Base-by-base conservation (phyloP, 2,329 filamentous ascomycete genomes). In the Fusarium sp. region DNA sequence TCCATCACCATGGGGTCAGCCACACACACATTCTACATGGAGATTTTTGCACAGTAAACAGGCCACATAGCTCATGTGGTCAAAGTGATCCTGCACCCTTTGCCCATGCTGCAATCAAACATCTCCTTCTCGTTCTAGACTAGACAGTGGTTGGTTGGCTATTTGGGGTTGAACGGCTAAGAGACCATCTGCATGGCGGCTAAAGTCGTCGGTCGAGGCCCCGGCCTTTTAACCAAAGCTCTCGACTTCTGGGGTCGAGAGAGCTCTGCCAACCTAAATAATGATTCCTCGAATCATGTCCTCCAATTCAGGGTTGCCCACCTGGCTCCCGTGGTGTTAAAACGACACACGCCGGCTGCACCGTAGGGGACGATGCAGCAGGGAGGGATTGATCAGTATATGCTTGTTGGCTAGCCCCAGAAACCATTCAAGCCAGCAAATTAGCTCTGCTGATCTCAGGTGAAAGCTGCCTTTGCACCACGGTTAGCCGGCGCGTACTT, bases 201-300 rank as follows among this genome's bases (percentile, higher is more conserved):
- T 60, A 60, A 58, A 58, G 25, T 58, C 29, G 31, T 36, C 14
- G 6, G 4, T 13, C 37, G n/a, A 15, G 33, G 11, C 27, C 32
- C 49, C 53, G 49, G 48, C 32, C 44, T 53, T 53, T 53, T 38
- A 52, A 31, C 42, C 45, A 54, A 49, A 49, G 51, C 42, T 37
- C 15, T 6, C 25, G 11, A 59, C 7, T 53, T 48, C 53, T 54
- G 54, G 54, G 54, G 57, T 29, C 29, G 33, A 41, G 9, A 35
- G n/a, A 14, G 21, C 38, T n/a, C 25, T 7, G 9, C 10, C 37
- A 54, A 57, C 41, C 23, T 19, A 41, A 36, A 38, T 17, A 49
- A 53, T 53, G 53, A 37, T 45, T 44, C 48, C 54, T 45, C 48
- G 48, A 60, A 59, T 60, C 19, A 7, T 7, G 27, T 4, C 0